A percentile compares a stretch with the other conserved stretches of the same genome.
These are phyloP conservation scores for Eimeria brunetti DNA, from an alignment of 169 alveolate genomes.

Conservation along the genomic window DNA sequence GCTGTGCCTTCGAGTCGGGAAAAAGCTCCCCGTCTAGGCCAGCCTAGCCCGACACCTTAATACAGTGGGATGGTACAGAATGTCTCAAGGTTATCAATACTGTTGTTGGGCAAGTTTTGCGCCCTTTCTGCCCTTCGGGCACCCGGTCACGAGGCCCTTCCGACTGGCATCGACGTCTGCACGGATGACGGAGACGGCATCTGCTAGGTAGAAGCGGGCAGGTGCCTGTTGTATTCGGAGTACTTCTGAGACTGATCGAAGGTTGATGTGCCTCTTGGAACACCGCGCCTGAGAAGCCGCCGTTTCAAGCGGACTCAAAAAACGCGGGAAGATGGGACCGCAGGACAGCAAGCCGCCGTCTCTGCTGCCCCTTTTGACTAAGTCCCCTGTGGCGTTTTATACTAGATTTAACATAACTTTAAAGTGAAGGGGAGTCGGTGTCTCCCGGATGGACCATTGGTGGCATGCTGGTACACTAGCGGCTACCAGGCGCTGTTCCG, in stretches of 20 bases:
- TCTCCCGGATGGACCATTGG: slow-evolving; percentile 59
- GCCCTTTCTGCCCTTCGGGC: slow-evolving; percentile 10
- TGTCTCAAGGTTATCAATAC: background rate
- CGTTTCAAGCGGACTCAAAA: slow-evolving; percentile 31
- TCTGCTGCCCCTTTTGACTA: slow-evolving; percentile 24
- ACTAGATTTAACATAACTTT: background rate
- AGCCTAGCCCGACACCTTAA: background rate
- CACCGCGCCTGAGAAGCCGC: background rate
- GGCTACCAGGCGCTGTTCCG: slow-evolving; percentile 61
- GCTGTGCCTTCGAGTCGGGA: background rate
- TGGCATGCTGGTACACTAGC: slow-evolving; percentile 67
- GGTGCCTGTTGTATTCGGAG: background rate
- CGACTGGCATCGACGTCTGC: slow-evolving; percentile 53
- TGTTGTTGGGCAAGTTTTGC: slow-evolving; percentile 10
- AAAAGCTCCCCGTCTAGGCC: background rate
- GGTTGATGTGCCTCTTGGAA: background rate
- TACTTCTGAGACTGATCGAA: background rate
- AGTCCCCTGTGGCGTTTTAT: background rate
- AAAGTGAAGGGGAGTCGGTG: slow-evolving; percentile 16
- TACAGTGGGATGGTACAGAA: background rate
- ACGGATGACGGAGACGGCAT: background rate
- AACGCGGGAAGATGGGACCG: slow-evolving; percentile 39
- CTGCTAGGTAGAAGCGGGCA: slow-evolving; percentile 5
- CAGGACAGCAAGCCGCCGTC: slow-evolving; percentile 51
- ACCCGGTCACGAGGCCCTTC: slow-evolving; percentile 10